phyloP scores from a whole-genome alignment of 2,329 filamentous ascomycete genomes.

The Byssochlamys sp. region DNA sequence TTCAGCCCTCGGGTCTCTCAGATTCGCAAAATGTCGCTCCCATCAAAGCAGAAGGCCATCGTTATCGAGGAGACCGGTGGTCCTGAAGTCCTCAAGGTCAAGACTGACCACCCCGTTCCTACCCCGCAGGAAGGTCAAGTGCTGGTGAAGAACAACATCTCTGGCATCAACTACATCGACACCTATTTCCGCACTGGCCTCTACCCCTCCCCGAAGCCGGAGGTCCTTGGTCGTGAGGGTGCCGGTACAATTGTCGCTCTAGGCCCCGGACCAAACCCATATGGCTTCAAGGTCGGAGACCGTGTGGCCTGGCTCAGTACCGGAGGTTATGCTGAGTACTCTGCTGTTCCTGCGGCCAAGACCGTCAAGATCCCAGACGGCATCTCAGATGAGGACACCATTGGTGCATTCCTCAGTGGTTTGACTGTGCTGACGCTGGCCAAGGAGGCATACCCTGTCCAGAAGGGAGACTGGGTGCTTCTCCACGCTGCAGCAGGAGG shows the following conservation, averaged over 20 bases:
- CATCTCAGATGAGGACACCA: constrained; percentile 53
- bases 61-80: constrained; percentile 63
- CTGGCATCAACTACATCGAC: constrained; percentile 84
- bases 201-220: constrained; percentile 62
- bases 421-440: constrained; percentile 73
- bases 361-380: constrained; percentile 55
- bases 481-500: constrained; percentile 81
- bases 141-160: constrained; percentile 68
- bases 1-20: constrained; percentile 19
- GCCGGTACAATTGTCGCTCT: constrained; percentile 59
- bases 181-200: constrained; percentile 82
- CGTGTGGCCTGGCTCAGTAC: constrained; percentile 60
- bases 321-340: constrained; percentile 52
- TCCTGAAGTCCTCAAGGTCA: constrained; percentile 61
- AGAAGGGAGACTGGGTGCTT: constrained; percentile 69
- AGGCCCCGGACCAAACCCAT: constrained; percentile 42
- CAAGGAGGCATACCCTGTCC: constrained; percentile 60
- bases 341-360: constrained; percentile 42
- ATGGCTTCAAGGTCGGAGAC: constrained; percentile 55
- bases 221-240: constrained; percentile 70
- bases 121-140: constrained; percentile 59
- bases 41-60: constrained; percentile 63
- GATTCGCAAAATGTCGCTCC: constrained; percentile 41
- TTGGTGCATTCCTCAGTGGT: constrained; percentile 67
- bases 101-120: constrained; percentile 62